A percentile compares a stretch with the other conserved stretches of the same genome.
phyloP scores from a whole-genome alignment of 768 basidiomycete species.

The Suillus weaverae region DNA sequence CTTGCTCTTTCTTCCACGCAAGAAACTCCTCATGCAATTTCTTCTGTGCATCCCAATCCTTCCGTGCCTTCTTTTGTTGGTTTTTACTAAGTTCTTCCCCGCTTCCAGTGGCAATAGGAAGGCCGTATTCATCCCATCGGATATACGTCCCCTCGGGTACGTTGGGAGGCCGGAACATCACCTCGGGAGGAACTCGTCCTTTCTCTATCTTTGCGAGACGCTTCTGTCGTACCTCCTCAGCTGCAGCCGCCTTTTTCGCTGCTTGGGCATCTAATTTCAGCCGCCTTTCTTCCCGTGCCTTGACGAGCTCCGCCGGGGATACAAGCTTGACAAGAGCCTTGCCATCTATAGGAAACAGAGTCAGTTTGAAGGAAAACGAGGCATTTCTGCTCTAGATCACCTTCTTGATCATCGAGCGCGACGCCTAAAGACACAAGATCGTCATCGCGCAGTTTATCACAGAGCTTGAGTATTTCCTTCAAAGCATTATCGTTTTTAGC shows the following conservation, averaged over 20 bases:
- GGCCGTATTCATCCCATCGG: slow-evolving; percentile 81
- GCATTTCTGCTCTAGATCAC: slow-evolving; percentile 37
- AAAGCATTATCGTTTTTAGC: slow-evolving; percentile 61
- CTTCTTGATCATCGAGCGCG: slow-evolving; percentile 95
- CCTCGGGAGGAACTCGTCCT: slow-evolving; percentile 69
- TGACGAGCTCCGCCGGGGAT: slow-evolving; percentile 76
- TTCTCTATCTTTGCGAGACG: slow-evolving; percentile 81
- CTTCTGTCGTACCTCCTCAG: slow-evolving; percentile 65
- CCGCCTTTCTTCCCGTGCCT: slow-evolving; percentile 85
- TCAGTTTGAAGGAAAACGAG: slow-evolving; percentile 1
- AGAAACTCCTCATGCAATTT: slow-evolving; percentile 82
- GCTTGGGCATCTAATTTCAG: slow-evolving; percentile 72
- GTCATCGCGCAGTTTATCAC: slow-evolving; percentile 85
- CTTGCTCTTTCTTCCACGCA: slow-evolving; percentile 40
- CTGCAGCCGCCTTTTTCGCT: slow-evolving; percentile 72
- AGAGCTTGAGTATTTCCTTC: slow-evolving; percentile 81
- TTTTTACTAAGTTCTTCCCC: slow-evolving; percentile 87
- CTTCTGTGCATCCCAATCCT: slow-evolving; percentile 70
- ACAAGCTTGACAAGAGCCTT: slow-evolving; percentile 93
- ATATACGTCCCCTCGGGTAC: slow-evolving; percentile 70
- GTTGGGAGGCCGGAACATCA: slow-evolving; percentile 85
- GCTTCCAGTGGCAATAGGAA: slow-evolving; percentile 82
- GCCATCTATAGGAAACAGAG: slow-evolving; percentile 59
- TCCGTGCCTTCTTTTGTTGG: slow-evolving; percentile 71
- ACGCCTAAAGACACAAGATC: slow-evolving; percentile 94